Evolutionary conservation across 768 basidiomycete species (phyloP), one percentile per base, ranked within the genome.

Genomic region (Tubosaeta sp.): DNA sequence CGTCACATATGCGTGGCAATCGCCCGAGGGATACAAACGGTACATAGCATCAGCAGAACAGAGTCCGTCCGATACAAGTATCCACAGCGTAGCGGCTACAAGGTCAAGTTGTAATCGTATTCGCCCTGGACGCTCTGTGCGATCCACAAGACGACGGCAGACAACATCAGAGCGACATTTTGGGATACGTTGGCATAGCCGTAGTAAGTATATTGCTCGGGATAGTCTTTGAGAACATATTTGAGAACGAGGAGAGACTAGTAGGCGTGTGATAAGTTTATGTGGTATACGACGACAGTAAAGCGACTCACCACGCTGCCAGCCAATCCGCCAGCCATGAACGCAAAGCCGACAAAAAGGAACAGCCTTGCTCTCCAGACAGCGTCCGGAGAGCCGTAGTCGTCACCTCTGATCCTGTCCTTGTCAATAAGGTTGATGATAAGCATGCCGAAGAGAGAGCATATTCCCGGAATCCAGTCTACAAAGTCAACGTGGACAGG

Each of bases 241-340:
- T 97, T 97, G 64, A 98, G 76, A 48, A 97, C 83, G 32, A 95
- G 75, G 10, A 97, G 77, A 13, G 88, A 87, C 95, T 97, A 66
- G 25, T 29, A 19, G 11, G 25, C 43, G 32, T n/a, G 44, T 17
- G 17, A 17, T 37, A 19, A 25, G 19, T 22, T 3, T n/a, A 27
- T 1, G 16, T 6, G n/a, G 42, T 25, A 4, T 26, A 17, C 33
- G 46, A 17, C 33, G 46, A 46, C 26, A 2, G 12, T 27, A 6
- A n/a, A 19, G 26, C 0, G 32, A 83, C 94, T 62, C 64, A 97
- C 95, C 66, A 97, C 83, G 64, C 93, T 95, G 46, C 95, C 97
- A n/a, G 95, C 97, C 42, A 98, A 67, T 0, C 97, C 97, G 8
- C 97, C 95, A 2, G 97, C 97, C 93, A 99, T 94, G 43, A 98